phyloP scores from a whole-genome alignment of 139 green algal genomes.

The Volvox reticuliferus region DNA sequence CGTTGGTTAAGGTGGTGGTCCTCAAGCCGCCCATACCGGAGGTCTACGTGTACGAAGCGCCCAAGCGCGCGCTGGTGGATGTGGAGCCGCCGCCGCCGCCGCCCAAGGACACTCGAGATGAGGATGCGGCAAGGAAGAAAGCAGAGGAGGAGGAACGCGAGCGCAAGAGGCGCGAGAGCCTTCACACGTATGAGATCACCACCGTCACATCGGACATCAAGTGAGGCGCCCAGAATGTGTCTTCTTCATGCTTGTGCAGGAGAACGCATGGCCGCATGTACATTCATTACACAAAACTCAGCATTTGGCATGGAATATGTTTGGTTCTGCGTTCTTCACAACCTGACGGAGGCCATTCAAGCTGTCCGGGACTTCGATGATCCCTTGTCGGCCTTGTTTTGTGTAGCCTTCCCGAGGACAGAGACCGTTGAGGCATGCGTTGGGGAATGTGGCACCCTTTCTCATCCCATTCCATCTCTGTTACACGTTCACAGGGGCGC shows the following conservation, averaged over 20 bases:
- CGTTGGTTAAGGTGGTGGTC: slow-evolving; percentile 9
- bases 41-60: slow-evolving; percentile 55
- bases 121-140: slow-evolving; percentile 45
- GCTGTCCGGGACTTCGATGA: no score
- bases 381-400: no score
- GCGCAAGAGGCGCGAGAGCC: background rate
- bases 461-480: no score
- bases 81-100: slow-evolving; percentile 42
- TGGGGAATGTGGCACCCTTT: no score
- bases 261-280: no score
- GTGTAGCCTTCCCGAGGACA: no score
- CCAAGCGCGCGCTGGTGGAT: slow-evolving; percentile 49
- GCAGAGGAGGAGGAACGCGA: slow-evolving; percentile 27
- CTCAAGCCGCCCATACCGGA: slow-evolving; percentile 34
- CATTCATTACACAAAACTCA: no score
- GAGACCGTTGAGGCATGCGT: no score
- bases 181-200: slow-evolving; percentile 59
- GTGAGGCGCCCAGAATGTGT: slow-evolving; percentile 15
- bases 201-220: slow-evolving; percentile 68
- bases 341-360: no score
- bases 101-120: background rate
- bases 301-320: no score
- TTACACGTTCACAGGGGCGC: slow-evolving; percentile 45
- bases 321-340: no score
- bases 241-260: no score